Evolutionary conservation across 1,284 basidiomycete species (phyloP).

Genomic region (Moniliophthora roreri): DNA sequence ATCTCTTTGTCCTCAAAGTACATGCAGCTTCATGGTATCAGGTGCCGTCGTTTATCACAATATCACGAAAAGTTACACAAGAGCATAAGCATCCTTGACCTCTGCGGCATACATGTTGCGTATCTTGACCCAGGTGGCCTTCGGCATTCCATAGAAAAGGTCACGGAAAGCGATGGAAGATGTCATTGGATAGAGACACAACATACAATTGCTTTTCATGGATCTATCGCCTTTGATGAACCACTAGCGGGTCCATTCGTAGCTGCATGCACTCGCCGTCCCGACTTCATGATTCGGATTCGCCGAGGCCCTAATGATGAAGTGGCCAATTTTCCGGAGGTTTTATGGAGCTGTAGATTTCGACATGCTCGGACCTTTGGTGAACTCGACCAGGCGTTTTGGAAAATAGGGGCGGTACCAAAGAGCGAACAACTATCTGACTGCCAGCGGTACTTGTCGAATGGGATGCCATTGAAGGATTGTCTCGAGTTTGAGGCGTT

Average conservation of each 20-base stretch:
- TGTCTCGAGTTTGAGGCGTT: neutral
- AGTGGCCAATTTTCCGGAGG: conserved; percentile 3
- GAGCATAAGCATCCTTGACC: conserved; percentile 23
- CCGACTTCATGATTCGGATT: conserved; percentile 29
- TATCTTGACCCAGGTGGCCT: conserved; percentile 21
- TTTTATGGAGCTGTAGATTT: neutral
- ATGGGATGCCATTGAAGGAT: neutral
- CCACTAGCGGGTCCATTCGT: conserved; percentile 26
- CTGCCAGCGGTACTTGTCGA: neutral
- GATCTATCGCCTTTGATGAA: conserved; percentile 26
- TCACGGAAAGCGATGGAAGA: neutral
- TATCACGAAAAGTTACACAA: conserved; percentile 7
- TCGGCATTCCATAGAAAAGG: neutral
- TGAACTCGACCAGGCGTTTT: neutral
- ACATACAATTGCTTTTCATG: conserved; percentile 22
- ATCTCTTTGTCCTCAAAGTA: conserved; percentile 19
- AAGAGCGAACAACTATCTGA: neutral
- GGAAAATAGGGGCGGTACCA: neutral
- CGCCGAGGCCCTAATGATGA: conserved; percentile 26
- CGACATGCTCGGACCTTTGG: neutral
- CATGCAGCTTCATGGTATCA: conserved; percentile 16
- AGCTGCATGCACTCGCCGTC: conserved; percentile 28
- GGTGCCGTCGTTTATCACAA: neutral
- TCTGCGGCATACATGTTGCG: conserved; percentile 29
- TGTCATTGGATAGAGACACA: conserved; percentile 27